Conservation (phyloP, 1,284 basidiomycete species). For the Apiotrichum akiyoshidainum region DNA sequence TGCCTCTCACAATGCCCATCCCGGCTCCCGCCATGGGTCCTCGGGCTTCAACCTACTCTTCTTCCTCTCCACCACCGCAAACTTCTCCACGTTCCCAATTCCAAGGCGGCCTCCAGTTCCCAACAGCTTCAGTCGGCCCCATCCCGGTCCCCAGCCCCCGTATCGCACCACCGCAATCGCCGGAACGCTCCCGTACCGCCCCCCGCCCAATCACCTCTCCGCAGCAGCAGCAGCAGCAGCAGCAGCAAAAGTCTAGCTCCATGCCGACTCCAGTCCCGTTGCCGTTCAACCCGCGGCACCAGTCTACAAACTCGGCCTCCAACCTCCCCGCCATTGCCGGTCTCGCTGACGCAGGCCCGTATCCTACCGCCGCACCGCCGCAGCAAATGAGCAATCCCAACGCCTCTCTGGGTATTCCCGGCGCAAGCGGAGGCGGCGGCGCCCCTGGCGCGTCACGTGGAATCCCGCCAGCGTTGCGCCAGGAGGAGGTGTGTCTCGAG, state of each 20-base stretch:
- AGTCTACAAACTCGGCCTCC: conserved; percentile 39
- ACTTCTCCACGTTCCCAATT: not conserved
- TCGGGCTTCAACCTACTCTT: not conserved
- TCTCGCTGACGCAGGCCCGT: conserved; percentile 44
- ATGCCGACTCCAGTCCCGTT: conserved; percentile 3
- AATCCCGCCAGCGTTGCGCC: conserved; percentile 16
- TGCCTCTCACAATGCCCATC: conserved; percentile 9
- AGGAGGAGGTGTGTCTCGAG: conserved; percentile 82
- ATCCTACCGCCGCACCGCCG: conserved; percentile 21
- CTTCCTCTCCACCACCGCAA: not conserved
- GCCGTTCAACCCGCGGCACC: conserved; percentile 20
- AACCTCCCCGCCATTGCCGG: conserved; percentile 40
- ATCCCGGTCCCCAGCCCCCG: not conserved
- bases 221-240: not conserved
- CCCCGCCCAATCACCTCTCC: not conserved
- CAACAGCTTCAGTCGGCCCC: not conserved
- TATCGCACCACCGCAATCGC: not conserved
- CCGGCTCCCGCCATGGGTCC: not conserved
- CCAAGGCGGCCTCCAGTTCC: too few relatives aligned
- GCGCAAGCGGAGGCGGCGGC: not conserved
- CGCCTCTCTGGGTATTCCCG: conserved; percentile 2
- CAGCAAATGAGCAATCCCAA: conserved; percentile 1
- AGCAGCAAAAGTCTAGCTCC: conserved; percentile 6
- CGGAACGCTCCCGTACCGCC: not conserved
- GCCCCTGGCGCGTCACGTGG: not conserved